phyloP scores from a whole-genome alignment of 192 early-diverging fungal species.

The Linnemannia zychae region DNA sequence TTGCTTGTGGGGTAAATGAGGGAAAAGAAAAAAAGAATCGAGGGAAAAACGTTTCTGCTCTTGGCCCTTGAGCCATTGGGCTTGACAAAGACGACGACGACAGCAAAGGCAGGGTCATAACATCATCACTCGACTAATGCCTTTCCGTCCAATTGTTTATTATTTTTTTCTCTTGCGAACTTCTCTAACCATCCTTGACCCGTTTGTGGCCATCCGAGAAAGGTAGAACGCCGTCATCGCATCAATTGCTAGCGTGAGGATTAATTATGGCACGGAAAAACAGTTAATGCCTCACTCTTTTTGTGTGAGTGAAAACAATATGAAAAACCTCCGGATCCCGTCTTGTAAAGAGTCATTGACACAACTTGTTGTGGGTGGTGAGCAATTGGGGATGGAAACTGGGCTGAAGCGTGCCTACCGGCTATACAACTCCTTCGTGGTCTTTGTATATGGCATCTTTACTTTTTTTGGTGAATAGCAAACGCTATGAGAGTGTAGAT shows the following conservation, averaged over 20 bases:
- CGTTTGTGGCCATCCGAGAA: slow-evolving; percentile 2
- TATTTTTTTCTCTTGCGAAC: background rate
- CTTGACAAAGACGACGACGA: background rate
- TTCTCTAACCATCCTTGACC: too few species aligned
- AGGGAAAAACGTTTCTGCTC: background rate
- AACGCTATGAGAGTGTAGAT: too few species aligned
- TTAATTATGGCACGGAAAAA: background rate
- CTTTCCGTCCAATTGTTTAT: background rate
- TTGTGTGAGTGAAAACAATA: background rate
- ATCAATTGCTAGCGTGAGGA: background rate
- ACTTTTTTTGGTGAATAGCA: too few species aligned
- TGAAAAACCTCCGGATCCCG: background rate
- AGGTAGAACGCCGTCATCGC: background rate
- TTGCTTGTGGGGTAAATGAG: background rate
- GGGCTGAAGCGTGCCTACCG: background rate
- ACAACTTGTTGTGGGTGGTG: too few species aligned
- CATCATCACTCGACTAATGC: background rate
- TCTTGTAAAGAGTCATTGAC: background rate
- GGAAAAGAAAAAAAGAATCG: background rate
- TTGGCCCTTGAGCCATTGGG: background rate
- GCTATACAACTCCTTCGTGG: background rate
- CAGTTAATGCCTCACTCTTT: background rate
- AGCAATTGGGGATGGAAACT: background rate
- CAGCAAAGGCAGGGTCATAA: background rate
- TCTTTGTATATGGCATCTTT: too few species aligned